Evolutionary conservation across 805 yeast genomes (phyloP), one percentile per base, ranked within the genome.

Genomic region (Monosporozyma unispora): DNA sequence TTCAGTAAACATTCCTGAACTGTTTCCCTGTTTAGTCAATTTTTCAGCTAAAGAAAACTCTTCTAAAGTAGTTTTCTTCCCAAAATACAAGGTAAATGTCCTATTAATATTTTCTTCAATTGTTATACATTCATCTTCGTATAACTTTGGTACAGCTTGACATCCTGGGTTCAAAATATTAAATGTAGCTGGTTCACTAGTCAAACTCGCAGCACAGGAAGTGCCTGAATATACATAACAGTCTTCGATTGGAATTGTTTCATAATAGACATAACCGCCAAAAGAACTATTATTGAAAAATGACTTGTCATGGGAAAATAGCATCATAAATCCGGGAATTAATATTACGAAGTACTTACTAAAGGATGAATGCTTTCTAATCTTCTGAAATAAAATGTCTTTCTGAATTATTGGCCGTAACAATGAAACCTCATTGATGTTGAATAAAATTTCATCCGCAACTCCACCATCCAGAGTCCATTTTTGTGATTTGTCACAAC

Each of bases 41-140:
- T n/a, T n/a, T n/a, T n/a, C n/a, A n/a, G n/a, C n/a, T n/a, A n/a
- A n/a, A n/a, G n/a, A n/a, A n/a, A n/a, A n/a, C n/a, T n/a, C n/a
- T n/a, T n/a, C 29, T 3, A 4, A 16, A 9, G 12, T 16, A 12
- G 16, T 31, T 44, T 21, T 35, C 18, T 11, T 31, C 29, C 89
- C 91, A 65, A 82, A 79, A 96, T 96, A 89, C 2, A 91, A 57
- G 0, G 93, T 86, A 58, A 91, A 89, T 54, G 93, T 80, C 46
- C 96, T 71, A 25, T 78, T 68, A n/a, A 73, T 57, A 55, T 87
- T 93, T 45, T 82, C 85, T 58, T 91, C 98, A 8, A 79, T 71
- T 2, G 95, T 83, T 54, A 74, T 77, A 88, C 95, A 84, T 0
- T 96, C 96, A 65, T 89, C 95, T 1, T 75, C 67, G 60, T 85